Conservation (phyloP, 192 early-diverging fungal species). For the Mortierella antarctica region DNA sequence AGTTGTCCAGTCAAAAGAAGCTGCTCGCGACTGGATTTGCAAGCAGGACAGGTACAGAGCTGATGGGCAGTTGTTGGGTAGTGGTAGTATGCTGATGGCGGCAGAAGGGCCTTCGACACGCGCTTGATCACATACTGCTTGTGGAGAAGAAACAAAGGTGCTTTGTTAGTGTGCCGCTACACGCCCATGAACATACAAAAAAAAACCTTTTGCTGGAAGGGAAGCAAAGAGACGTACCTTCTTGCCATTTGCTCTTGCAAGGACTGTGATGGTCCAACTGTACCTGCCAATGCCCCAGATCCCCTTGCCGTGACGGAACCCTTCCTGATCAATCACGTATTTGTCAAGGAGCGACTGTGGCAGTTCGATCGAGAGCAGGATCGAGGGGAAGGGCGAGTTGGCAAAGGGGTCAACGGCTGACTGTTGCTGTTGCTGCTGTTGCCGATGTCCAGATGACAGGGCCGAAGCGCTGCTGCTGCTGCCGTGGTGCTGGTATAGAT, state of each 20-base stretch:
- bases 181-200: too few relatives aligned
- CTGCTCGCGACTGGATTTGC: constrained; percentile 44
- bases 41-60: constrained; percentile 49
- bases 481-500: constrained; percentile 18
- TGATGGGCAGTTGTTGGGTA: constrained; percentile 49
- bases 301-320: constrained; percentile 49
- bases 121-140: constrained; percentile 47
- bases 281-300: constrained; percentile 50
- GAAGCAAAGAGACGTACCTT: constrained; percentile 18
- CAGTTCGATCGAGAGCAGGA: constrained; percentile 31
- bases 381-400: constrained; percentile 32
- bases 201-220: background rate
- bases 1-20: constrained; percentile 39
- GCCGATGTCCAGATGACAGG: constrained; percentile 1
- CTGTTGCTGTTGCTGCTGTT: constrained; percentile 14
- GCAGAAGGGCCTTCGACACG: constrained; percentile 45
- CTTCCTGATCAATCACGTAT: constrained; percentile 44
- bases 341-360: constrained; percentile 49
- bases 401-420: constrained; percentile 25
- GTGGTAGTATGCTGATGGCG: constrained; percentile 51
- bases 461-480: constrained; percentile 2
- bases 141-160: background rate
- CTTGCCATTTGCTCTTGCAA: constrained; percentile 41
- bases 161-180: too few relatives aligned
- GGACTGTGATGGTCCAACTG: constrained; percentile 44